Evolutionary conservation across 257 asterid species (phyloP), one percentile per base, ranked within the genome.

Genomic region (Paulownia fortunei): DNA sequence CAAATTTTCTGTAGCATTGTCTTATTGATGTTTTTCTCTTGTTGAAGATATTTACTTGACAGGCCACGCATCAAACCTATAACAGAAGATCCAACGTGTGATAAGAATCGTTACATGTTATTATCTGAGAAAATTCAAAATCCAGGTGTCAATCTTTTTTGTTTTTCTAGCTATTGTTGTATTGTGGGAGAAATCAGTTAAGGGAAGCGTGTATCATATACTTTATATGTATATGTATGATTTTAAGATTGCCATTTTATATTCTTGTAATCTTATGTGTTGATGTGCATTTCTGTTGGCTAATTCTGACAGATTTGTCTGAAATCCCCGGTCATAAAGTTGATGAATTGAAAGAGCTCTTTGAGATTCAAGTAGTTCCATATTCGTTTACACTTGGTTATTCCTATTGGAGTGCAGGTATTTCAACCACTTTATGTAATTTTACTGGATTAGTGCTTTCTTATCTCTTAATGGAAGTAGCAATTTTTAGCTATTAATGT

Each of bases 371-470:
- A 86, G 97, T 90, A 47, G 92, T 88, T 79, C 92, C 98, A 2
- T 80, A 95, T 87, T 87, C 91, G 0, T 24, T 93, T 71, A 88
- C 91, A 18, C 97, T 95, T 56, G 99, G 92, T 72, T 93, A 95
- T 89, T 89, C 97, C 27, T 93, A 95, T 32, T 93, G 97, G 97
- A 75, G 85, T 62, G 97, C 97, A 91, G 98, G 98, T 94, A 81
- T 27, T 61, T 72, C 46, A 3, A 60, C 41, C 39, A 49, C 49
- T 76, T 58, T 51, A 2, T 61, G 71, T 42, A 69, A 8, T 59
- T 51, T 63, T 24, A 64, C 44, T 16, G 8, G 39, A 46, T 34
- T 24, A 21, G 7, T 52, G 34, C 47, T 36, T 6, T 67, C 24
- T 41, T 24, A 10, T 63, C 58, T 41, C 37, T 37, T 15, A 36